These are phyloP conservation scores for Chenopodium formosanum DNA, from an alignment of 148 eudicot species.

Conservation along the genomic window DNA sequence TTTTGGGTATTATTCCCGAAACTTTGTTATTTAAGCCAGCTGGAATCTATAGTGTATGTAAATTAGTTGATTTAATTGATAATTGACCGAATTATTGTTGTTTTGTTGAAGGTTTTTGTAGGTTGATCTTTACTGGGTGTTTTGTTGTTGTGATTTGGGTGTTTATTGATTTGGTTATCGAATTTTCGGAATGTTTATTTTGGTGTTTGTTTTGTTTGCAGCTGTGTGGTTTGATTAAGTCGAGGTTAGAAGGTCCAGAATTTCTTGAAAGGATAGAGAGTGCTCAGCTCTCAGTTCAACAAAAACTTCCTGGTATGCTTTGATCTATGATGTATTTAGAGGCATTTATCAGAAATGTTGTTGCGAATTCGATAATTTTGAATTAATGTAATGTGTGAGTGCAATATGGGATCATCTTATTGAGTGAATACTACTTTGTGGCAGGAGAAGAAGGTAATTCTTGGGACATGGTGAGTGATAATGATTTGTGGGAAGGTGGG, in stretches of 20 bases:
- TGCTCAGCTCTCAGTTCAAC: constrained; percentile 60
- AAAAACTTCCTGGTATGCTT: constrained; percentile 47
- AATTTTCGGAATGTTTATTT: background rate
- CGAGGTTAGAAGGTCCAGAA: constrained; percentile 64
- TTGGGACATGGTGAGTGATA: constrained; percentile 90
- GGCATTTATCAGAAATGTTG: background rate
- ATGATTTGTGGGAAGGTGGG: constrained; percentile 85
- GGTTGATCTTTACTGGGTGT: background rate
- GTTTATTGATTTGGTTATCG: background rate
- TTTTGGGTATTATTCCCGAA: background rate
- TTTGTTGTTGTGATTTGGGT: background rate
- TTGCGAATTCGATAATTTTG: background rate
- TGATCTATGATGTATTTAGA: constrained; percentile 8
- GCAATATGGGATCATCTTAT: background rate
- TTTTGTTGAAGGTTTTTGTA: background rate
- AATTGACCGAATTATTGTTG: background rate
- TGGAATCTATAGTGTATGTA: background rate
- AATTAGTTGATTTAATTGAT: constrained; percentile 2
- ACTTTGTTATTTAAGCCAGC: background rate
- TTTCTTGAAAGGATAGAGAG: constrained; percentile 72
- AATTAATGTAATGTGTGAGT: background rate
- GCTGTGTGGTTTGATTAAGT: constrained; percentile 71
- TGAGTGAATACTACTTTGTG: constrained; percentile 20
- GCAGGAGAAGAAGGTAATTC: constrained; percentile 78
- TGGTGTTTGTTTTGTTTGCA: constrained; percentile 26